Percentiles rank a stretch among this genome's conserved stretches.
These are phyloP conservation scores for Raddia distichophylla DNA, from an alignment of 176 grass and related monocot genomes.

Conservation along the genomic window DNA sequence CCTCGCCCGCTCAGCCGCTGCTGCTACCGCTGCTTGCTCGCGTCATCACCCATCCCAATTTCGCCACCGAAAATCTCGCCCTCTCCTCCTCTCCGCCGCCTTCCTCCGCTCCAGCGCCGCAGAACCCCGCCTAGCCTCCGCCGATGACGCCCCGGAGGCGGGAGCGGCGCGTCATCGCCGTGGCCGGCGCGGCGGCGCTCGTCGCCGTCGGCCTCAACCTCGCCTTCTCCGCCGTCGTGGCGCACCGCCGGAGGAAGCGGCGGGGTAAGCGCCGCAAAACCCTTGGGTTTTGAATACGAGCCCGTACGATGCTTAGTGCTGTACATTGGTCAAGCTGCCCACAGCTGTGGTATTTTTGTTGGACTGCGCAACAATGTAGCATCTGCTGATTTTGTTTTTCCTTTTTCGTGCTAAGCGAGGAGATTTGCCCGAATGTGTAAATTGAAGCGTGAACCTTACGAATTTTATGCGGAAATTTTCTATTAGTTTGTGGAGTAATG, in stretches of 20 bases:
- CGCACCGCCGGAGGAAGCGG: constrained; percentile 60
- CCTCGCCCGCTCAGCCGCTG: neutral
- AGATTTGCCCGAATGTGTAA: neutral
- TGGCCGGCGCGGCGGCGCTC: constrained; percentile 73
- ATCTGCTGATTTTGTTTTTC: neutral
- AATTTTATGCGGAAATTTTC: neutral
- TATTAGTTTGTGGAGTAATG: neutral
- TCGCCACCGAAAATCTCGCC: constrained; percentile 30
- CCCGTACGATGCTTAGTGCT: neutral
- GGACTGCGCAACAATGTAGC: constrained; percentile 30
- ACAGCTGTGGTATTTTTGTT: neutral
- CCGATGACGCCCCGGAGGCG: constrained; percentile 59
- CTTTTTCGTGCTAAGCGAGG: neutral
- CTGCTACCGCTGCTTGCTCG: neutral
- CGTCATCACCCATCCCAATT: constrained; percentile 45
- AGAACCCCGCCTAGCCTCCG: constrained; percentile 14
- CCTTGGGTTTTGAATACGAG: neutral
- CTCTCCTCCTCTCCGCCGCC: constrained; percentile 4
- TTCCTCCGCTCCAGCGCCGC: constrained; percentile 21
- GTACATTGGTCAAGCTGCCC: neutral
- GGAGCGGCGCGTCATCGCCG: constrained; percentile 52
- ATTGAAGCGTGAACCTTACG: neutral
- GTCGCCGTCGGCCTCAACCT: constrained; percentile 83
- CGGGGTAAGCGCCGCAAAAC: constrained; percentile 49
- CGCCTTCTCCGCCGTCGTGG: constrained; percentile 77